phyloP scores from a whole-genome alignment of 2,329 filamentous ascomycete genomes.

The Fusarium staphyleae region DNA sequence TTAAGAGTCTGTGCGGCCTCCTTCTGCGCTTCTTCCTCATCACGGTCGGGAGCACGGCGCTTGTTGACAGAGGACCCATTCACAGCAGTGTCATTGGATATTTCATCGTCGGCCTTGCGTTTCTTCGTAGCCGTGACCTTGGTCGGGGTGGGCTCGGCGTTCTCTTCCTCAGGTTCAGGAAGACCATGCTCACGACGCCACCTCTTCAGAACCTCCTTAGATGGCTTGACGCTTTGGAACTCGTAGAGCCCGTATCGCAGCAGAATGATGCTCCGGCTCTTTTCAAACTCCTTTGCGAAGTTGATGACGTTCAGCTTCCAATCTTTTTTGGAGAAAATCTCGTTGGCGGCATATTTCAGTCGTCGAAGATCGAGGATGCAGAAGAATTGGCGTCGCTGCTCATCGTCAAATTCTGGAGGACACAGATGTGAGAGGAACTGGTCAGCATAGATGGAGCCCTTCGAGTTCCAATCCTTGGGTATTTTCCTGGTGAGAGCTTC shows the following conservation, averaged over 20 bases:
- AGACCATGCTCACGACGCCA: slow-evolving; percentile 66
- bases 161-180: slow-evolving; percentile 57
- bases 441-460: slow-evolving; percentile 65
- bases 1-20: slow-evolving; percentile 43
- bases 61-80: slow-evolving; percentile 51
- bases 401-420: slow-evolving; percentile 63
- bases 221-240: slow-evolving; percentile 68
- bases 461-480: slow-evolving; percentile 58
- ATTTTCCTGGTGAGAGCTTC: slow-evolving; percentile 62
- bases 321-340: slow-evolving; percentile 66
- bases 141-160: slow-evolving; percentile 42
- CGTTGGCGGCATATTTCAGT: slow-evolving; percentile 67
- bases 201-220: slow-evolving; percentile 62
- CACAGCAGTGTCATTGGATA: slow-evolving; percentile 49
- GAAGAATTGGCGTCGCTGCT: slow-evolving; percentile 68
- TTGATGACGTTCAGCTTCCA: slow-evolving; percentile 69
- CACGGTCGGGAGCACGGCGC: slow-evolving; percentile 54
- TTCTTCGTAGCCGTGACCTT: slow-evolving; percentile 54
- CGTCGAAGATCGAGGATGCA: slow-evolving; percentile 68
- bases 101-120: slow-evolving; percentile 64
- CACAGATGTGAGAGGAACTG: slow-evolving; percentile 65
- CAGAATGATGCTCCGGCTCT: slow-evolving; percentile 67
- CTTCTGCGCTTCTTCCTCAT: slow-evolving; percentile 51
- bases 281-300: slow-evolving; percentile 70
- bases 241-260: slow-evolving; percentile 68